Evolutionary conservation across 208 protist genomes (phyloP), one percentile per base, ranked within the genome.

Genomic region (Vickermania ingenoplastis): DNA sequence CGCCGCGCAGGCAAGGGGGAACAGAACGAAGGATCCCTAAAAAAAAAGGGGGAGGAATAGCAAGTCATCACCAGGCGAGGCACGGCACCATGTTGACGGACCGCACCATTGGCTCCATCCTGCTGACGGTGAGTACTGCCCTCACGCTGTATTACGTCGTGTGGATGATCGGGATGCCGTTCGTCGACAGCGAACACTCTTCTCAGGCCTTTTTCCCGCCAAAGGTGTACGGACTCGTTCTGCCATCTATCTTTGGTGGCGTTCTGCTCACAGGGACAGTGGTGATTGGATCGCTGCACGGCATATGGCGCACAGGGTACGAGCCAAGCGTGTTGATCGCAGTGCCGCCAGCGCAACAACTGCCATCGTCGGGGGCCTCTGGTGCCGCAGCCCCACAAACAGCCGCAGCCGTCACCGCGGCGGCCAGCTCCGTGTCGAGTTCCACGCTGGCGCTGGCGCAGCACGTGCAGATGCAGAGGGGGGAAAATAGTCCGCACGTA

Each of bases 131-230:
- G 31, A 77, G 61, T 45, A 89, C 79, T 23, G 30, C 61, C 48
- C 67, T 83, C 57, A 82, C 86, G 28, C 30, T 79, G 21, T 94
- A 94, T 69, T 94, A 85, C 58, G 41, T 89, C 17, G 1, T 88
- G 2, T 94, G 87, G 84, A 86, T 94, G n/a, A 79, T 69, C 3
- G 57, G 90, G 11, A 91, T 81, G 59, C 87, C 87, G 1, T 89
- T 90, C 25, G 77, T 94, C 48, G 87, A 91, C 27, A 63, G 69
- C 21, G 82, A 70, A 5, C 87, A 94, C 66, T 89, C 90, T 53
- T 86, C 81, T 1, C 87, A 94, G 41, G 25, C 31, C 7, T 67
- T 89, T 22, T 94, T 94, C 57, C 83, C 75, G 1, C 74, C 75
- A 1, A 71, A 79, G 28, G 83, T 91, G 73, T 94, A 90, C 59